Base-by-base conservation (phyloP, 2,329 filamentous ascomycete species). In the Aspergillus japonicus region DNA sequence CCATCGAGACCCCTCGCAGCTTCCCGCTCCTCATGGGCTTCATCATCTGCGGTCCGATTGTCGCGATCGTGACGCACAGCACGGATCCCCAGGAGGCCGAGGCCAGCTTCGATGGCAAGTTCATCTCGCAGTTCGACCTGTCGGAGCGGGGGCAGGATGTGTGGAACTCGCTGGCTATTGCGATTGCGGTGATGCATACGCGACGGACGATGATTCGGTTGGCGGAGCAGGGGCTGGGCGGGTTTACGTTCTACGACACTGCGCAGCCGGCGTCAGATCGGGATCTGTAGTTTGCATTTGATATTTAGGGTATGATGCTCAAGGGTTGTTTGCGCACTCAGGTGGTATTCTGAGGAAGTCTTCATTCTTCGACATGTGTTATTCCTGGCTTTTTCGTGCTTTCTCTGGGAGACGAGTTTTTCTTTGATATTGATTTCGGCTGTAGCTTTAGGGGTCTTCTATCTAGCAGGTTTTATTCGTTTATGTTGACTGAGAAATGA, bases 151-250 rank as follows among this genome's bases (percentile, higher is more conserved):
- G 79, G 1, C 82, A 83, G 60, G 85, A 87, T 67, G 83, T 87
- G 2, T 88, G 85, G 85, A 86, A 85, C 66, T 78, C 81, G 4
- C 73, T 87, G 4, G 83, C 84, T 0, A 64, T 87, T 53, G 82
- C 84, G 0, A 83, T 87, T 59, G 73, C 83, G 5, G 75, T 84
- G 11, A 78, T 83, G 62, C 81, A 84, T 67, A 79, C 81, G 56
- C 78, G 84, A 5, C 81, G 82, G 60, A 77, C 79, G 35, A 78
- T 84, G 77, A 63, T 78, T 54, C 71, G 77, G 57, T 71, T 84
- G 23, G 75, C 77, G 47, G 69, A 77, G 39, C 73, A 66, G 8
- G 65, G 69, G 5, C 24, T 52, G n/a, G 61, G 59, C 24, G 63
- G 63, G 6, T 61, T 65, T 52, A 54, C 60, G 19, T n/a, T 26